These are phyloP conservation scores for Knoxia roxburghii DNA, from an alignment of 257 asterid genomes.

Conservation along the genomic window DNA sequence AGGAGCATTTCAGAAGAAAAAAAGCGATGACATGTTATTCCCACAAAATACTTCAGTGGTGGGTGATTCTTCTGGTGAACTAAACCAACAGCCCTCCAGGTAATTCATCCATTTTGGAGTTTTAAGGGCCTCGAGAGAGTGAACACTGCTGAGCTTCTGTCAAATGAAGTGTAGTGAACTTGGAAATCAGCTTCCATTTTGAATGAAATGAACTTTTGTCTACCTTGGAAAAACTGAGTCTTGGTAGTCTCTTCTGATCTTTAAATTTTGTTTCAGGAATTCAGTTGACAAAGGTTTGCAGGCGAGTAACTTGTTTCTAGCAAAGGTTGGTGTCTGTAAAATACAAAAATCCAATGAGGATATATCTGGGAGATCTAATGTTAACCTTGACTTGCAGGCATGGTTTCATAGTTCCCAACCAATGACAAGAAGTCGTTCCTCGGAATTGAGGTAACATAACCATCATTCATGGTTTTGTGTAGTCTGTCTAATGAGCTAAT, in stretches of 20 bases:
- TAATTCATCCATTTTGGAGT: not conserved
- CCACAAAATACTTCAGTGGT: constrained; percentile 25
- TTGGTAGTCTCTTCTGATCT: too few species aligned
- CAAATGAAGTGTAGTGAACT: not conserved
- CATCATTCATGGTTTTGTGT: not conserved
- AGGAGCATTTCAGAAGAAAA: constrained; percentile 36
- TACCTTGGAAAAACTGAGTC: too few species aligned
- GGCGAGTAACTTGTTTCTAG: constrained; percentile 57
- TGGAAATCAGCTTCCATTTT: not conserved
- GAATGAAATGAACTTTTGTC: not conserved
- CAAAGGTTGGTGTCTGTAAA: constrained; percentile 39
- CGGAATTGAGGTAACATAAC: constrained; percentile 53
- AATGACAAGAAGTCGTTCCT: constrained; percentile 77
- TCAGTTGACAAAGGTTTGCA: constrained; percentile 47
- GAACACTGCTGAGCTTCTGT: not conserved
- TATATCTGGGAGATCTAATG: constrained; percentile 15
- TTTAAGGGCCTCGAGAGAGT: not conserved
- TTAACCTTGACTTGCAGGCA: constrained; percentile 40
- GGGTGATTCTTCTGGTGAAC: constrained; percentile 37
- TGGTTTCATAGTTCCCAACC: constrained; percentile 92
- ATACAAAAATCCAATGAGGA: not conserved
- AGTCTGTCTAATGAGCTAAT: not conserved
- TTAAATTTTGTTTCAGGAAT: constrained; percentile 29
- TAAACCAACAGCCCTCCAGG: constrained; percentile 36
- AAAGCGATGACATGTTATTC: constrained; percentile 25